These are phyloP conservation scores for Exophiala oligosperma DNA, from an alignment of 2,329 filamentous ascomycete genomes.

Conservation along the genomic window DNA sequence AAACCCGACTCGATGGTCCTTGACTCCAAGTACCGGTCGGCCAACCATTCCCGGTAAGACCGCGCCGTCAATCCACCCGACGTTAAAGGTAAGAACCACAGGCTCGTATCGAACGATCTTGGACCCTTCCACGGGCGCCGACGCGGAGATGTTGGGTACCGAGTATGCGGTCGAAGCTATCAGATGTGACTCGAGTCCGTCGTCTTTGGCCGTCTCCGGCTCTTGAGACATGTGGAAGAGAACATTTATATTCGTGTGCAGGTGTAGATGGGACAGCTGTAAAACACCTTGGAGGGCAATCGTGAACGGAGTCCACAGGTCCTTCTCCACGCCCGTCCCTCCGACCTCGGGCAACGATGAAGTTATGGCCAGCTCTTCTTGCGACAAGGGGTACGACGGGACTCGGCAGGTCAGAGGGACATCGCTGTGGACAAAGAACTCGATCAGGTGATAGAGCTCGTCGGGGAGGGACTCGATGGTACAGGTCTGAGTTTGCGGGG, in stretches of 20 bases:
- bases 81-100: constrained; percentile 73
- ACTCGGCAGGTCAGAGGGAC: constrained; percentile 89
- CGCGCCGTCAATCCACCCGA: constrained; percentile 66
- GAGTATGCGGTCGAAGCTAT: constrained; percentile 88
- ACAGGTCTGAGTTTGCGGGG: constrained; percentile 61
- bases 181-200: constrained; percentile 65
- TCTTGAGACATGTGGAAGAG: constrained; percentile 63
- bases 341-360: constrained; percentile 22
- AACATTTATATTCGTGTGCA: constrained; percentile 86
- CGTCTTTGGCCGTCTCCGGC: constrained; percentile 33
- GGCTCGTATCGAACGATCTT: constrained; percentile 86
- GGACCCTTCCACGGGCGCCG: constrained; percentile 50
- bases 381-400: constrained; percentile 67
- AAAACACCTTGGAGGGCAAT: constrained; percentile 88
- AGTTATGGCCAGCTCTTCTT: constrained; percentile 17
- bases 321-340: constrained; percentile 34
- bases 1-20: constrained; percentile 29
- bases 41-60: constrained; percentile 31
- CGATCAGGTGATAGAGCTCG: constrained; percentile 54
- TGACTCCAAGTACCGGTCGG: constrained; percentile 24
- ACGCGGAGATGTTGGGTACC: constrained; percentile 55
- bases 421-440: constrained; percentile 98
- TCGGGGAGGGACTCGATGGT: constrained; percentile 55
- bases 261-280: constrained; percentile 84
- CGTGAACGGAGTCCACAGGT: constrained; percentile 74